A percentile compares a stretch with the other conserved stretches of the same genome.
These are phyloP conservation scores for Pseudogymnoascus sp. DNA, from an alignment of 2,329 filamentous ascomycete species.

Conservation along the genomic window DNA sequence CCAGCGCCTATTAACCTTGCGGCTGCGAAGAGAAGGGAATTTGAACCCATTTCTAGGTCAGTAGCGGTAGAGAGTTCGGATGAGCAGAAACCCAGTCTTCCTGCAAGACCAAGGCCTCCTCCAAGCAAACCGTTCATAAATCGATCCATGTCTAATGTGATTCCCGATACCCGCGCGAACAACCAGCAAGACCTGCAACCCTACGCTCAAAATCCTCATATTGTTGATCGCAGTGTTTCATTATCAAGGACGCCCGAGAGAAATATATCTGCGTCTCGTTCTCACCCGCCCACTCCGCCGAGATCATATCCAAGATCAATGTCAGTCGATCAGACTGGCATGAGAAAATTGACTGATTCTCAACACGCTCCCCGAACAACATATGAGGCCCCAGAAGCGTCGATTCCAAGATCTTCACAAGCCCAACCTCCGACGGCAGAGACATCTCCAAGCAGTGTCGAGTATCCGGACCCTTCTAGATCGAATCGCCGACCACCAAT, in stretches of 20 bases:
- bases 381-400: not conserved
- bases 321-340: slow-evolving; percentile 39
- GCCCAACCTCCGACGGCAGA: not conserved
- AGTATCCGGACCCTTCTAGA: slow-evolving; percentile 78
- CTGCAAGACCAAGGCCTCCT: not conserved
- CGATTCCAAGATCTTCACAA: not conserved
- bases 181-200: not conserved
- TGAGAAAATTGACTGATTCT: not conserved
- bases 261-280: slow-evolving; percentile 40
- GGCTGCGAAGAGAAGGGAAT: not conserved
- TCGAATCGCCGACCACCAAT: slow-evolving; percentile 76
- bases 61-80: not conserved
- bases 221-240: slow-evolving; percentile 7
- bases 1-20: not conserved
- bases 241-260: slow-evolving; percentile 35
- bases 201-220: not conserved
- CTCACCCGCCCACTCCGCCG: slow-evolving; percentile 37
- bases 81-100: not conserved
- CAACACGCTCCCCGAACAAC: not conserved
- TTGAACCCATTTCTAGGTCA: not conserved
- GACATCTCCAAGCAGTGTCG: slow-evolving; percentile 20
- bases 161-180: not conserved
- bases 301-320: slow-evolving; percentile 42
- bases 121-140: not conserved
- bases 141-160: not conserved